Conservation (phyloP, 768 basidiomycete genomes). For the Sutorius australiensis region DNA sequence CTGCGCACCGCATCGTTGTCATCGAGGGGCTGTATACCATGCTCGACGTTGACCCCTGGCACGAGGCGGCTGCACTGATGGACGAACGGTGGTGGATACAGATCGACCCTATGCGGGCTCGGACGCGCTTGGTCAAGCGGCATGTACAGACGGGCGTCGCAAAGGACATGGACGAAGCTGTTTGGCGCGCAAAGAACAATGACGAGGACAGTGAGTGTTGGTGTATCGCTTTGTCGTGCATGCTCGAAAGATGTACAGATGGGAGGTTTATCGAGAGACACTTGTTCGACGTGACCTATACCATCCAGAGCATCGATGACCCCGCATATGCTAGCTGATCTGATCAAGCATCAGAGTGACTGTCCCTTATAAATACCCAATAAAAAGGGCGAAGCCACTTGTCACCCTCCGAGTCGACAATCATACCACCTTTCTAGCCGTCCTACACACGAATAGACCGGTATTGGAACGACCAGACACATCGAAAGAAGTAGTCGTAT, state of each 20-base stretch:
- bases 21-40: constrained; percentile 91
- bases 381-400: too few relatives aligned
- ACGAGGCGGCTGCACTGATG: constrained; percentile 53
- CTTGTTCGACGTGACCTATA: constrained; percentile 37
- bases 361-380: too few relatives aligned
- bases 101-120: constrained; percentile 53
- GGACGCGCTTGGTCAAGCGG: constrained; percentile 57
- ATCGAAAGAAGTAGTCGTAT: too few relatives aligned
- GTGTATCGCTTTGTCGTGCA: background rate
- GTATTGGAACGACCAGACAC: too few relatives aligned
- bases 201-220: constrained; percentile 65
- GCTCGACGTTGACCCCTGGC: constrained; percentile 73
- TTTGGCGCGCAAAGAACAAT: constrained; percentile 71
- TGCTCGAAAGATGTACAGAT: constrained; percentile 29
- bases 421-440: too few relatives aligned
- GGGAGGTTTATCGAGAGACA: constrained; percentile 41
- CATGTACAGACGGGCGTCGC: constrained; percentile 80
- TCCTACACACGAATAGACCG: too few relatives aligned
- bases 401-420: too few relatives aligned
- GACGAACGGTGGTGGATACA: constrained; percentile 80
- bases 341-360: background rate
- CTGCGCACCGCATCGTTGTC: constrained; percentile 71
- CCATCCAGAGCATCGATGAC: constrained; percentile 43
- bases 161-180: constrained; percentile 57
- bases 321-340: constrained; percentile 14